Evolutionary conservation across 2,329 filamentous ascomycete species (phyloP).

Genomic region (Pseudonectria buxi): DNA sequence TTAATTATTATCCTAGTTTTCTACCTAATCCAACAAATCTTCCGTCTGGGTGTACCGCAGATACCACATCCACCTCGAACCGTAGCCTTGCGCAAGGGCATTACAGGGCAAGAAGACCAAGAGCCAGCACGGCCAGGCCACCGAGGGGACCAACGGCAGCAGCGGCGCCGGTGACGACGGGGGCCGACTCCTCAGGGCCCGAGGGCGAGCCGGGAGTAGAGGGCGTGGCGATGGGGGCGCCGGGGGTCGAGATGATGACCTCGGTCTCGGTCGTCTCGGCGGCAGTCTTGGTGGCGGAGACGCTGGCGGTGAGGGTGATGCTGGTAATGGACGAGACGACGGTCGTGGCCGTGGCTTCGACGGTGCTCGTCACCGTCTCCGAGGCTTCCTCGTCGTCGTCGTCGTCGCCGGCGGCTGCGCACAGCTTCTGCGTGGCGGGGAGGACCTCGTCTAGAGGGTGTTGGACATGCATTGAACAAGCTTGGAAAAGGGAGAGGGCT

Average conservation of each 20-base stretch:
- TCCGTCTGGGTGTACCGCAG: no score
- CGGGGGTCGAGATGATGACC: background rate
- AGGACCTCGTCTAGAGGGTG: constrained; percentile 32
- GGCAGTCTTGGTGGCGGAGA: constrained; percentile 7
- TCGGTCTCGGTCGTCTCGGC: constrained; percentile 7
- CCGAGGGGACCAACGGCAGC: constrained; percentile 25
- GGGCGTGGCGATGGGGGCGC: background rate
- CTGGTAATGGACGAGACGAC: constrained; percentile 3
- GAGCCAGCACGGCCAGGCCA: constrained; percentile 26
- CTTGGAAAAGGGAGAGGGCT: constrained; percentile 17
- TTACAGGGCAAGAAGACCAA: constrained; percentile 32
- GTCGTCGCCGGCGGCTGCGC: constrained; percentile 15
- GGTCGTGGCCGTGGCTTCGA: constrained; percentile 4
- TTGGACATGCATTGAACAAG: no score
- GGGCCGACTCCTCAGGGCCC: background rate
- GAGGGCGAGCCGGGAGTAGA: constrained; percentile 1
- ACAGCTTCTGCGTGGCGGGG: constrained; percentile 31
- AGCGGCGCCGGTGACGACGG: constrained; percentile 23
- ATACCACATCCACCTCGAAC: no score
- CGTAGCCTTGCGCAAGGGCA: no score
- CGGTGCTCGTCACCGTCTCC: constrained; percentile 2
- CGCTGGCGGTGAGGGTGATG: constrained; percentile 7
- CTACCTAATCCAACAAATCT: no score
- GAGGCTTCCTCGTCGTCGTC: constrained; percentile 5
- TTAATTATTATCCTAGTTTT: no score